These are phyloP conservation scores for Arthrobotrys musiformis DNA, from an alignment of 2,329 filamentous ascomycete genomes.

Conservation along the genomic window DNA sequence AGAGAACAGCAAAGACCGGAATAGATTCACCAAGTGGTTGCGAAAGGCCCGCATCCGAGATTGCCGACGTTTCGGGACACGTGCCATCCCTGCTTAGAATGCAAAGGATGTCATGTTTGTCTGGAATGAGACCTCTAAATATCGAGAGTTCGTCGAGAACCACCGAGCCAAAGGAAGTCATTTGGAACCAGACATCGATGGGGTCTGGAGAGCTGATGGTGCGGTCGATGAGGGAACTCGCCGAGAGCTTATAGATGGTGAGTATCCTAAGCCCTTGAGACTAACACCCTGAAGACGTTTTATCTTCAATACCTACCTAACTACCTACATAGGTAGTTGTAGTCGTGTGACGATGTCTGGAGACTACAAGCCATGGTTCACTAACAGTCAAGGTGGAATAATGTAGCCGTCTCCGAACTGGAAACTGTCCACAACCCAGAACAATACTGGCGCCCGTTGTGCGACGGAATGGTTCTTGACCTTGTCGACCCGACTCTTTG, in stretches of 20 bases:
- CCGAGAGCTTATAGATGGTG: conserved; percentile 29
- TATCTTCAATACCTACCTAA: too few relatives aligned
- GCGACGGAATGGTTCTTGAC: conserved; percentile 70
- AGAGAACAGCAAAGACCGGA: background rate
- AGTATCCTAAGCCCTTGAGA: too few relatives aligned
- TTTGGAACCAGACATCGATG: conserved; percentile 45
- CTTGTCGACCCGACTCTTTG: conserved; percentile 74
- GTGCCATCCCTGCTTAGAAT: background rate
- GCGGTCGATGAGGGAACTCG: conserved; percentile 26
- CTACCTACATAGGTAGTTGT: too few relatives aligned
- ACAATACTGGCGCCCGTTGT: conserved; percentile 73
- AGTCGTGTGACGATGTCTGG: too few relatives aligned
- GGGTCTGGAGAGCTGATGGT: conserved; percentile 38
- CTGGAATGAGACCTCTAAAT: conserved; percentile 13
- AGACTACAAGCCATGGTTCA: too few relatives aligned
- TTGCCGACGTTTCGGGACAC: too few relatives aligned
- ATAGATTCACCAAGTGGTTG: background rate
- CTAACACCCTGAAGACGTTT: too few relatives aligned
- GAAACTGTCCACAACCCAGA: conserved; percentile 66
- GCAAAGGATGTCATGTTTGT: conserved; percentile 3
- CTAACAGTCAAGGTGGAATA: background rate
- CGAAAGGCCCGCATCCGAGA: background rate
- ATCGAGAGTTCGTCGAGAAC: conserved; percentile 15
- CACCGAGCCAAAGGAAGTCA: background rate
- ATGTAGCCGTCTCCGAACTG: conserved; percentile 64